phyloP scores from a whole-genome alignment of 2,329 filamentous ascomycete genomes.

The Ceratocystis variospora region DNA sequence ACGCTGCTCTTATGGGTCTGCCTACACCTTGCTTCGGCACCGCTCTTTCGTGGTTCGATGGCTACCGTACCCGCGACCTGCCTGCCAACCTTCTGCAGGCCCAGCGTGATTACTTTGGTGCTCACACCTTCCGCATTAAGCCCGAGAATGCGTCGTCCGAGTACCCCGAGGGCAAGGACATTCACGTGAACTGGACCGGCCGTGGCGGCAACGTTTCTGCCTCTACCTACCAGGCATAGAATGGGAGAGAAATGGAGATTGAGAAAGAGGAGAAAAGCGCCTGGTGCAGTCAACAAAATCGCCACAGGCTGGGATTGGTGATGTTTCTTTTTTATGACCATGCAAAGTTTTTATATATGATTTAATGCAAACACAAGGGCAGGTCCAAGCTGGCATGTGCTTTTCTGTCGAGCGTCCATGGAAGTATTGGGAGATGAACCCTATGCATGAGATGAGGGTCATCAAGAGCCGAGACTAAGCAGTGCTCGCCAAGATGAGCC shows the following conservation, averaged over 20 bases:
- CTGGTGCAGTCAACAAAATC: constrained; percentile 9
- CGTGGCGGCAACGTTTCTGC: constrained; percentile 94
- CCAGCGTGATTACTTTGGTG: constrained; percentile 98
- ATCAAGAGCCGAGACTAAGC: too few relatives aligned
- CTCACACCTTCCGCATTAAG: constrained; percentile 82
- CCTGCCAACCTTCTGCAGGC: constrained; percentile 97
- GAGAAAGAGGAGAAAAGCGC: constrained; percentile 9
- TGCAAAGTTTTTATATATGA: constrained; percentile 17
- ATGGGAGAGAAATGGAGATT: too few relatives aligned
- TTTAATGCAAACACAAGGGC: constrained; percentile 17
- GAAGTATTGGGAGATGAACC: too few relatives aligned
- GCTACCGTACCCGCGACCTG: constrained; percentile 92
- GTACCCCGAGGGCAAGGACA: constrained; percentile 74
- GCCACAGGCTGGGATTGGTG: constrained; percentile 13
- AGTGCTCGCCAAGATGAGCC: too few relatives aligned
- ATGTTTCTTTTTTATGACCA: constrained; percentile 17
- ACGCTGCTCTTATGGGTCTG: constrained; percentile 86
- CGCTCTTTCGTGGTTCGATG: constrained; percentile 95
- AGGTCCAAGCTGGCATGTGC: constrained; percentile 5
- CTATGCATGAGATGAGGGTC: too few relatives aligned
- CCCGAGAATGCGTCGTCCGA: constrained; percentile 61
- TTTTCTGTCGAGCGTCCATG: too few relatives aligned
- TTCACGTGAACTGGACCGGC: constrained; percentile 99
- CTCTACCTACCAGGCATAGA: constrained; percentile 92
- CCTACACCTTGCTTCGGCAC: constrained; percentile 94